These are phyloP conservation scores for Triglochin maritima DNA, from an alignment of 106 monocot genomes.

Conservation along the genomic window DNA sequence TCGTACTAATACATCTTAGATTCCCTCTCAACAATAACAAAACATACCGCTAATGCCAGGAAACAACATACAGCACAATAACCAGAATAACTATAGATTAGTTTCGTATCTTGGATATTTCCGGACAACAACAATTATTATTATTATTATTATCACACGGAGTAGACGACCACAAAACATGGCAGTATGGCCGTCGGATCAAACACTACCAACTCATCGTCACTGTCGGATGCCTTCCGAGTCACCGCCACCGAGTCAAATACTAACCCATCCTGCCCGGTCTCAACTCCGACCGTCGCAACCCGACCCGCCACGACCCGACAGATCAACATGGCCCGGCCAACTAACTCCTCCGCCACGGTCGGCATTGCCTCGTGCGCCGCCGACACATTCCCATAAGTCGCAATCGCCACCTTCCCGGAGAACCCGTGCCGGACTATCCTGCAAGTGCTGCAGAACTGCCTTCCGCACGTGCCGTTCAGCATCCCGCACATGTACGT, in stretches of 20 bases:
- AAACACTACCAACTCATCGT: no score
- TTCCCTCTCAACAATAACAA: no score
- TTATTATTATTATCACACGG: no score
- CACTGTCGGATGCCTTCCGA: no score
- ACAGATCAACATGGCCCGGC: conserved; percentile 77
- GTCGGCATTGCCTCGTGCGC: conserved; percentile 28
- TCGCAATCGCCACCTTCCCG: conserved; percentile 17
- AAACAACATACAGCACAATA: no score
- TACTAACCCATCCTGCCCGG: neutral
- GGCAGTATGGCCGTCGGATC: conserved; percentile 80
- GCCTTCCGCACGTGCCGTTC: conserved; percentile 37
- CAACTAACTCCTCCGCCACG: neutral
- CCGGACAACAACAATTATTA: no score
- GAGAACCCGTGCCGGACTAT: conserved; percentile 27
- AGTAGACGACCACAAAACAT: conserved; percentile 85
- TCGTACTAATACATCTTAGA: no score
- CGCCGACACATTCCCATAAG: conserved; percentile 54
- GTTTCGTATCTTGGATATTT: no score
- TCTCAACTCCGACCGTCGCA: neutral
- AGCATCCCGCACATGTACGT: conserved; percentile 43
- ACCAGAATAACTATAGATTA: no score
- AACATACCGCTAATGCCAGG: no score
- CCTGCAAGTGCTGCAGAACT: conserved; percentile 20
- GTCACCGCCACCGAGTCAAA: no score
- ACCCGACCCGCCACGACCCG: conserved; percentile 80